A percentile compares a stretch with the other conserved stretches of the same genome.
Conservation (phyloP, 2,329 filamentous ascomycete species). For the Penicillium sp. region DNA sequence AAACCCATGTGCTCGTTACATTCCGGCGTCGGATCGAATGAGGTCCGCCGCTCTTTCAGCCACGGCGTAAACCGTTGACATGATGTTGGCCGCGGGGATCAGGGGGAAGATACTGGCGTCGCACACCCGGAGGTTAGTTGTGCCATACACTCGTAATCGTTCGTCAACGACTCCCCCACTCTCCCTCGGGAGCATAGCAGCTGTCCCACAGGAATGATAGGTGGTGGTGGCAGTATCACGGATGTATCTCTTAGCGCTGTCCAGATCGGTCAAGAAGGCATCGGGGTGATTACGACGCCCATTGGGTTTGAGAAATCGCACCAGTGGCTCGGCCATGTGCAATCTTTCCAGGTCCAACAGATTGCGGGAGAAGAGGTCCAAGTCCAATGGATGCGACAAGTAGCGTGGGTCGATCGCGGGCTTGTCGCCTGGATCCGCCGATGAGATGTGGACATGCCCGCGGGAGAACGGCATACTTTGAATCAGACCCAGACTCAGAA, state of each 20-base stretch:
- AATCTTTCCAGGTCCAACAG: conserved; percentile 17
- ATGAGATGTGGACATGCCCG: conserved; percentile 54
- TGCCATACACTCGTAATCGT: conserved; percentile 38
- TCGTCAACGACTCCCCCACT: conserved; percentile 38
- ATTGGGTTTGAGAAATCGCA: conserved; percentile 15
- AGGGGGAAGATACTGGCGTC: conserved; percentile 46
- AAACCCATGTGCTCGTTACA: neutral
- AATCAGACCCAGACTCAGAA: conserved; percentile 5
- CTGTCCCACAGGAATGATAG: conserved; percentile 12
- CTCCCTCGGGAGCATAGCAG: conserved; percentile 35
- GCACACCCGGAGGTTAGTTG: conserved; percentile 38
- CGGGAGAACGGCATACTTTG: conserved; percentile 51
- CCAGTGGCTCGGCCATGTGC: conserved; percentile 9
- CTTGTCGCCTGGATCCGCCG: conserved; percentile 7
- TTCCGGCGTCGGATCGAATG: conserved; percentile 16
- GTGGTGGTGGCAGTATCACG: conserved; percentile 11
- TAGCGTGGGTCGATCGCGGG: conserved; percentile 14
- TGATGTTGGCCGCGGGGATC: conserved; percentile 44
- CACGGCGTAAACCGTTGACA: conserved; percentile 44
- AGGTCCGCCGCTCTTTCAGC: conserved; percentile 41
- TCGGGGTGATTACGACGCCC: conserved; percentile 16
- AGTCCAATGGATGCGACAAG: conserved; percentile 6
- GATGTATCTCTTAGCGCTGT: conserved; percentile 19
- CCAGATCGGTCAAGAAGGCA: conserved; percentile 16
- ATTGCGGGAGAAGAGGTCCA: conserved; percentile 2